Evolutionary conservation across 2,329 filamentous ascomycete species (phyloP), one percentile per base, ranked within the genome.

Genomic region (Cordyceps cicadae): DNA sequence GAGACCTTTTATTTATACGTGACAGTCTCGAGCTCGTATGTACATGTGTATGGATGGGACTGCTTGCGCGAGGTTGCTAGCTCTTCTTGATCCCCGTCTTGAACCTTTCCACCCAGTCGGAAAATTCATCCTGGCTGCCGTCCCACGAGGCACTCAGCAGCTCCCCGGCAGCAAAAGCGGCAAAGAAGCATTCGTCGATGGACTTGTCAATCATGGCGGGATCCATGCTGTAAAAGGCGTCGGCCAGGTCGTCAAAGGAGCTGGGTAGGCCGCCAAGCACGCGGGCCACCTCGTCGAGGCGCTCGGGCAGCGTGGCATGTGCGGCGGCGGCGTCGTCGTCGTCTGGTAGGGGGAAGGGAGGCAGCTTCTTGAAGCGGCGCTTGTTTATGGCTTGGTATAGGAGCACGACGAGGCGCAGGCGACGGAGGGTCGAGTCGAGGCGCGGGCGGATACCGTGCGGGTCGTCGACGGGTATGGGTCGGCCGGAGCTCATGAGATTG

Each of bases 81-180:
- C 53, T 45, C 68, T 80, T 81, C 64, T 78, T 81, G 15, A 84
- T 78, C 64, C 82, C 77, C 37, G 70, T 67, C 67, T 79, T 78
- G 64, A 84, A 85, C 63, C 79, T 82, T 12, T 76, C 77, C n/a
- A 81, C 84, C 92, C 92, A 96, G 17, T 82, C 77, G 0, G 86
- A 88, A 69, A 95, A 96, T 67, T 88, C 89, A 67, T 96, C 92
- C 19, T 82, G 79, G 52, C 81, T 73, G 0, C 81, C 86, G 3
- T 81, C 74, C 88, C 89, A 92, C 21, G 79, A 78, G 62, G 78
- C 75, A 54, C 76, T 75, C 14, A 90, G 72, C 53, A 87, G 69
- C 60, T 83, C 79, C 0, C 81, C 79, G 0, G 80, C 81, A 0
- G 73, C 75, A 65, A 82, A 81, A 0, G 87, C 86, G 55, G 85